These are phyloP conservation scores for Alternaria ethzedia DNA, from an alignment of 2,329 filamentous ascomycete genomes.

Conservation along the genomic window DNA sequence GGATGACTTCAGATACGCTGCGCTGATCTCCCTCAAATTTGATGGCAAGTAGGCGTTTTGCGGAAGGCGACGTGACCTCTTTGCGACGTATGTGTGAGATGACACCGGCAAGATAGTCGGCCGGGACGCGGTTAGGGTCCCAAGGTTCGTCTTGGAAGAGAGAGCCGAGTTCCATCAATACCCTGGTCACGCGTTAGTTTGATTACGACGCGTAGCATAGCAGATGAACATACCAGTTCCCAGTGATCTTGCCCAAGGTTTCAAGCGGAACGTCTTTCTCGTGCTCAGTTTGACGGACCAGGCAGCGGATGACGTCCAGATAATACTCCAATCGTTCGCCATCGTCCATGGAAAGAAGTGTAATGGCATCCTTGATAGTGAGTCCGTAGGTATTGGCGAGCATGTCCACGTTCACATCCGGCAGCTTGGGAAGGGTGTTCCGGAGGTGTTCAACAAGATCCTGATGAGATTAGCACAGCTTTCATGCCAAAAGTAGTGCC, in stretches of 20 bases:
- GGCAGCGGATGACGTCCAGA: conserved; percentile 63
- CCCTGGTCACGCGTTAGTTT: conserved; percentile 39
- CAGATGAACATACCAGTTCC: conserved; percentile 59
- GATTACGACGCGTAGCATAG: not conserved
- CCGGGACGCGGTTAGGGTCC: conserved; percentile 49
- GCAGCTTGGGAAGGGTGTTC: conserved; percentile 69
- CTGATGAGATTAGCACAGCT: conserved; percentile 22
- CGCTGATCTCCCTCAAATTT: conserved; percentile 61
- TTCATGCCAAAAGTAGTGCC: not conserved
- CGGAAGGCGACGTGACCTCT: conserved; percentile 61
- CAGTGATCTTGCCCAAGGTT: conserved; percentile 56
- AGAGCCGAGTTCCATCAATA: conserved; percentile 60
- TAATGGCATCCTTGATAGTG: conserved; percentile 80
- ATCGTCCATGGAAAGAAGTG: conserved; percentile 76
- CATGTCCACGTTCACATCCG: conserved; percentile 71
- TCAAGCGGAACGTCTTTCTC: not conserved
- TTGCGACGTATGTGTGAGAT: conserved; percentile 50
- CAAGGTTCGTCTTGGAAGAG: conserved; percentile 53
- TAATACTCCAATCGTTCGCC: conserved; percentile 85
- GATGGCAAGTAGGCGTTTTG: conserved; percentile 64
- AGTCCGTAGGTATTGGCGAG: conserved; percentile 71
- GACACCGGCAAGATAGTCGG: conserved; percentile 52
- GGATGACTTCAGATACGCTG: conserved; percentile 60
- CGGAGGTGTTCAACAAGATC: conserved; percentile 72
- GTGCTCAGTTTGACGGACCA: conserved; percentile 25